phyloP scores from a whole-genome alignment of 2,329 filamentous ascomycete genomes.

The Sclerotinia glacialis region DNA sequence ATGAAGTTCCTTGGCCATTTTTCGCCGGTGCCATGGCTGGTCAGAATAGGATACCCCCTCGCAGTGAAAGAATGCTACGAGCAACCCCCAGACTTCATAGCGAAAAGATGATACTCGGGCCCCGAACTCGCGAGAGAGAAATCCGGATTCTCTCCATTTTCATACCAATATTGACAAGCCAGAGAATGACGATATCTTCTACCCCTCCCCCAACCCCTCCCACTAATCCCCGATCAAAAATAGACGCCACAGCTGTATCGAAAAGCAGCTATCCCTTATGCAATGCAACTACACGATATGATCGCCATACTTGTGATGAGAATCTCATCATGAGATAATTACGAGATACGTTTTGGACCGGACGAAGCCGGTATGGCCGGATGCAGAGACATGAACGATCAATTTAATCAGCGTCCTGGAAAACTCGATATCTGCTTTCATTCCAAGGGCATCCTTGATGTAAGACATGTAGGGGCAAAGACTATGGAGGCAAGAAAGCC shows the following conservation, averaged over 20 bases:
- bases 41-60: no score
- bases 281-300: constrained; percentile 37
- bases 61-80: no score
- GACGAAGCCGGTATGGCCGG: not conserved
- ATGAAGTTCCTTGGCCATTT: constrained; percentile 23
- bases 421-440: no score
- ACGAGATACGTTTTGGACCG: no score
- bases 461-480: no score
- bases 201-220: not conserved
- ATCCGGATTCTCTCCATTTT: constrained; percentile 37
- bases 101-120: constrained; percentile 31
- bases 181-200: no score
- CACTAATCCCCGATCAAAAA: not conserved
- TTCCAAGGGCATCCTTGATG: no score
- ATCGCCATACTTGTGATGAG: constrained; percentile 22
- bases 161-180: no score
- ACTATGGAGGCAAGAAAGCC: no score
- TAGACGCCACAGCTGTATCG: constrained; percentile 30
- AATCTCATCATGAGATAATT: constrained; percentile 1
- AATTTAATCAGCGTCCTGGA: no score
- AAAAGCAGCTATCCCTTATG: constrained; percentile 38
- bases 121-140: constrained; percentile 31
- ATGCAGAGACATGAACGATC: not conserved
- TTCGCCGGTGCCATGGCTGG: constrained; percentile 30
- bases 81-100: no score